A percentile compares a stretch with the other conserved stretches of the same genome.
Conservation (phyloP, 129 eudicot genomes). For the Deinandra increscens region DNA sequence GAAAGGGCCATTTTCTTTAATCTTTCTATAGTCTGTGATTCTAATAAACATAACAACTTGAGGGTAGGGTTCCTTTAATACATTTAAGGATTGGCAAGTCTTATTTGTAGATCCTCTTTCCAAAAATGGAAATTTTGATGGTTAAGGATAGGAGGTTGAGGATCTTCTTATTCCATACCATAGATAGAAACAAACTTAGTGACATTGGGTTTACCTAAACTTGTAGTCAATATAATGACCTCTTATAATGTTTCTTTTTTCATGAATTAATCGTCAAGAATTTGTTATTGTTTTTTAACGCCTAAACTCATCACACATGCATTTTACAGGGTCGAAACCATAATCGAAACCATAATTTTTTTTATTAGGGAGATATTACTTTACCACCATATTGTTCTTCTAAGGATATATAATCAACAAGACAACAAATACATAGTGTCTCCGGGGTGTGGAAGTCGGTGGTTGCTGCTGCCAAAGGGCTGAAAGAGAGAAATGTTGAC, state of each 20-base stretch:
- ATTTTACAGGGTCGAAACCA: no score
- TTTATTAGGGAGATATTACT: no score
- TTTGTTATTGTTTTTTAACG: no score
- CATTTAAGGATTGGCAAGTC: conserved; percentile 13
- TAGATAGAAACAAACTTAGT: background rate
- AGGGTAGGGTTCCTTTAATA: conserved; percentile 16
- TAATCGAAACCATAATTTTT: no score
- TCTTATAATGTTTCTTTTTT: background rate
- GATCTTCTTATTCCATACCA: conserved; percentile 9
- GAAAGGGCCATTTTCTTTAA: conserved; percentile 20
- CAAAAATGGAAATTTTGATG: conserved; percentile 5
- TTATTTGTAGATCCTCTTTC: conserved; percentile 20
- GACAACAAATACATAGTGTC: no score
- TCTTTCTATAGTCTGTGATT: background rate
- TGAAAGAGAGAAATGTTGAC: no score
- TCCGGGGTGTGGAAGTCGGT: no score
- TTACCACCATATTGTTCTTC: no score
- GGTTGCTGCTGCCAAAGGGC: no score
- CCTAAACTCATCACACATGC: no score
- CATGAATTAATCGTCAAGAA: background rate
- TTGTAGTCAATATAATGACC: background rate
- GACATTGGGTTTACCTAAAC: background rate
- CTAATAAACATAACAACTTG: background rate
- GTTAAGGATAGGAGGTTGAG: conserved; percentile 18
- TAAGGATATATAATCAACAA: no score